Evolutionary conservation across 2,329 filamentous ascomycete genomes (phyloP).

Genomic region (Berkeleyomyces rouxiae): DNA sequence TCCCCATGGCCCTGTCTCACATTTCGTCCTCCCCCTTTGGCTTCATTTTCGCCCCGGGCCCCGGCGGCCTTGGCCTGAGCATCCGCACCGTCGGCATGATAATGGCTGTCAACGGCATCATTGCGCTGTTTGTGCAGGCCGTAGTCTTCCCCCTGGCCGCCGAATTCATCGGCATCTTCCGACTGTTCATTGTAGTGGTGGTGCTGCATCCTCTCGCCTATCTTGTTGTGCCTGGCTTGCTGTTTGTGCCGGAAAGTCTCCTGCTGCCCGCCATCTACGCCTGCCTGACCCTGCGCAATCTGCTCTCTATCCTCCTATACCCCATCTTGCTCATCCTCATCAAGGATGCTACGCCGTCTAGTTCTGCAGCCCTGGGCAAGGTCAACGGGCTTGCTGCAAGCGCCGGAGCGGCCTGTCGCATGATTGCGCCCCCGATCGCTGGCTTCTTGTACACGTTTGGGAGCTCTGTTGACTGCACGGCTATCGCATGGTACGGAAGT

Average conservation of each 20-base stretch:
- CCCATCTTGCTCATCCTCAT: slow-evolving; percentile 49
- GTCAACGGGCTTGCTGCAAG: slow-evolving; percentile 52
- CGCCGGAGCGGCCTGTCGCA: slow-evolving; percentile 48
- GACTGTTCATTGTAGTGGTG: slow-evolving; percentile 40
- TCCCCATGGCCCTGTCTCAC: slow-evolving; percentile 21
- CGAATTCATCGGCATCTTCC: slow-evolving; percentile 39
- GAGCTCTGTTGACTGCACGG: slow-evolving; percentile 38
- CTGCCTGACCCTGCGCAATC: slow-evolving; percentile 39
- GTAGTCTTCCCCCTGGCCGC: slow-evolving; percentile 45
- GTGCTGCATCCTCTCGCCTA: slow-evolving; percentile 46
- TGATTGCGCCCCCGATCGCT: slow-evolving; percentile 47
- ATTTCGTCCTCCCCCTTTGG: slow-evolving; percentile 16
- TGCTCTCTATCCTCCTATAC: slow-evolving; percentile 47
- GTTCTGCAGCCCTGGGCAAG: slow-evolving; percentile 37
- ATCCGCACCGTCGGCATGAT: slow-evolving; percentile 45
- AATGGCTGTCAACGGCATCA: slow-evolving; percentile 41
- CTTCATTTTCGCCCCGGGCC: slow-evolving; percentile 24
- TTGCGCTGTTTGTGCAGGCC: slow-evolving; percentile 42
- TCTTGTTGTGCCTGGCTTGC: slow-evolving; percentile 39
- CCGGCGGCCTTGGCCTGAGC: slow-evolving; percentile 44
- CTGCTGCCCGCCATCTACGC: slow-evolving; percentile 42
- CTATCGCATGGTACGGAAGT: slow-evolving; percentile 47
- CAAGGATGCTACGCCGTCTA: slow-evolving; percentile 45
- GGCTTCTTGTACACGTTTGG: slow-evolving; percentile 48
- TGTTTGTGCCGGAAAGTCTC: slow-evolving; percentile 34